phyloP scores from a whole-genome alignment of 306 rosid species.

The Prunus kanzakura region DNA sequence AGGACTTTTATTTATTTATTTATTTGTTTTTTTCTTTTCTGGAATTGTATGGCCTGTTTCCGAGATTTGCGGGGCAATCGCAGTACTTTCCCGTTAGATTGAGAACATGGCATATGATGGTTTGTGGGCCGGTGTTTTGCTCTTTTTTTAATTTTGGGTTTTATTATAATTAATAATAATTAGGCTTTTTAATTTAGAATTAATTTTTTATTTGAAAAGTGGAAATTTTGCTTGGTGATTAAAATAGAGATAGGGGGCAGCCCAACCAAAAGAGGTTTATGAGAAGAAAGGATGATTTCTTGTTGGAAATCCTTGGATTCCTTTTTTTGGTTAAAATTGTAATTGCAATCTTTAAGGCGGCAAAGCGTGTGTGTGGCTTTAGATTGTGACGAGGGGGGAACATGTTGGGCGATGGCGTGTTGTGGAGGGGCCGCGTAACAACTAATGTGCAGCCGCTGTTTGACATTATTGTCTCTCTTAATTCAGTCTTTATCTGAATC shows the following conservation, averaged over 20 bases:
- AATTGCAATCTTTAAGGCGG: constrained; percentile 5
- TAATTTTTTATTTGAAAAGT: background rate
- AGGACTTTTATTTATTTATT: background rate
- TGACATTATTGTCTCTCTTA: constrained; percentile 13
- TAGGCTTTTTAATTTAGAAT: too few relatives aligned
- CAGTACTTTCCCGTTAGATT: constrained; percentile 18
- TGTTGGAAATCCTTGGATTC: constrained; percentile 20
- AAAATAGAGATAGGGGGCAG: background rate
- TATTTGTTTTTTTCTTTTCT: background rate
- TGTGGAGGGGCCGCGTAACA: constrained; percentile 3
- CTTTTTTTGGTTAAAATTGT: background rate
- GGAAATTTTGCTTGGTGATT: background rate
- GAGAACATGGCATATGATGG: constrained; percentile 32
- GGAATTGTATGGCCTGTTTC: constrained; percentile 7
- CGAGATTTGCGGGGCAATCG: constrained; percentile 39
- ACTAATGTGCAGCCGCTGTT: constrained; percentile 9
- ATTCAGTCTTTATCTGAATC: background rate
- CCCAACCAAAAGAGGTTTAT: background rate
- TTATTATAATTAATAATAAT: background rate
- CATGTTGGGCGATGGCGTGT: constrained; percentile 30
- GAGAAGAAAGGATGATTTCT: background rate
- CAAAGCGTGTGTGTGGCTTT: constrained; percentile 20
- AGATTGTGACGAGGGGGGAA: constrained; percentile 14
- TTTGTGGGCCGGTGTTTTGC: constrained; percentile 29
- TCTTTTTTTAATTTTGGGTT: too few relatives aligned